A percentile compares a stretch with the other conserved stretches of the same genome.
Conservation (phyloP, 345 rosid genomes). For the Balakata baccata region DNA sequence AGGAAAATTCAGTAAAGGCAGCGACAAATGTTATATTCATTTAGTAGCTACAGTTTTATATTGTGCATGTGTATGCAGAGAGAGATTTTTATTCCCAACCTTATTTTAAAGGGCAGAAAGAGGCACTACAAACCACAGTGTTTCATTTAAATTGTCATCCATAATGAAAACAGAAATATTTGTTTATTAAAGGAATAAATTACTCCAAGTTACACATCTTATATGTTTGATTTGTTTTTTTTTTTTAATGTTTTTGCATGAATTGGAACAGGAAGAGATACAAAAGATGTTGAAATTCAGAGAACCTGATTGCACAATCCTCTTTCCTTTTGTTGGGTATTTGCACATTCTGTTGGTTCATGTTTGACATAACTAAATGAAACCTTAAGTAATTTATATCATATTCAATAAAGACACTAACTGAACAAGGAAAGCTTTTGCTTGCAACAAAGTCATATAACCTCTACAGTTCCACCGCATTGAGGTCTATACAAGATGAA, state of each 20-base stretch:
- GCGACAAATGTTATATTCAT: not conserved
- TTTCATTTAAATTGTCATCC: not conserved
- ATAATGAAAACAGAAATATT: not conserved
- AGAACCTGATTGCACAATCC: not conserved
- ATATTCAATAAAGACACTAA: conserved; percentile 2
- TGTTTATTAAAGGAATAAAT: not conserved
- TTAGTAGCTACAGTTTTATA: not conserved
- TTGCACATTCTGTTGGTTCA: not conserved
- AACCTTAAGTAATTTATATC: not conserved
- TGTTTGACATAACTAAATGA: not conserved
- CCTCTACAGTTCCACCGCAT: conserved; percentile 61
- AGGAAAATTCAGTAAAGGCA: not conserved
- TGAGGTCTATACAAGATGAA: conserved; percentile 87
- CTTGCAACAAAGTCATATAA: conserved; percentile 12
- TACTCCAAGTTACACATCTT: not conserved
- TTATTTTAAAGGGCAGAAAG: not conserved
- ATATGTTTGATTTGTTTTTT: not conserved
- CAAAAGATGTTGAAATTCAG: not conserved
- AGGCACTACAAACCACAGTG: not conserved
- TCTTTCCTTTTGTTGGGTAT: not conserved
- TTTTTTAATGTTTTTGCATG: not conserved
- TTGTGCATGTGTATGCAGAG: too few relatives aligned
- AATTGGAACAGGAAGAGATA: not conserved
- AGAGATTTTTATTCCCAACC: not conserved
- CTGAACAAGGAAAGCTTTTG: conserved; percentile 12